Evolutionary conservation across 2,329 filamentous ascomycete genomes (phyloP), one percentile per base, ranked within the genome.

Genomic region (Hirsutella thompsonii): DNA sequence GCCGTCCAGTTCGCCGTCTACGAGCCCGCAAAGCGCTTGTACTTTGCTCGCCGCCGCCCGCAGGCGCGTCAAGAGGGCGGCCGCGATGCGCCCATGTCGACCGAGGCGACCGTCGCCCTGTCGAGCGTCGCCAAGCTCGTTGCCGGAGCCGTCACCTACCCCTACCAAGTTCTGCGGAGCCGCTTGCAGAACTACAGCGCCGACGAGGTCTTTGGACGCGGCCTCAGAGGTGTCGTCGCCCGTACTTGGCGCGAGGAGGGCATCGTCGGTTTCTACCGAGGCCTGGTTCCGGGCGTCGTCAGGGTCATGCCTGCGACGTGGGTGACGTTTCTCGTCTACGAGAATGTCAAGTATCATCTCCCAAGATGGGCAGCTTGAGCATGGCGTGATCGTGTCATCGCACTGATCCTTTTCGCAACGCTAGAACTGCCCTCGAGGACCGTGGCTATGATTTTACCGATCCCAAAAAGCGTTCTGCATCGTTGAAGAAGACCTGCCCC

Each of bases 1-100:
- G 89, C 90, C 3, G 81, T 98, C 20, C 92, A 96, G 60, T 98
- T 98, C 59, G 86, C 88, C 62, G 86, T 92, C 18, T 98, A 98
- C 61, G 92, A 98, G 58, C 74, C 76, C 0, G 53, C 73, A 18
- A 76, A 77, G 61, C 61, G 67, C 40, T 49, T 68, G 43, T 78
- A 81, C 49, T 67, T 82, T 44, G 64, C 69, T 1, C 56, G 59
- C n/a, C 58, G 61, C 26, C 26, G 23, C 10, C 18, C 4, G n/a
- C 16, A 32, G 23, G 26, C 19, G 46, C 49, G 14, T n/a, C 16
- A 14, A 19, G 28, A n/a, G 28, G 46, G n/a, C 46, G 43, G 32
- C 23, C 45, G 44, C 28, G 44, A 45, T 32, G 47, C 44, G 6
- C 50, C 50, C 36, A 66, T 92, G 44, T 72, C 70, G 39, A 88